A percentile compares a stretch with the other conserved stretches of the same genome.
phyloP scores from a whole-genome alignment of 495 filamentous ascomycete species.

The Talaromyces nanjingensis region DNA sequence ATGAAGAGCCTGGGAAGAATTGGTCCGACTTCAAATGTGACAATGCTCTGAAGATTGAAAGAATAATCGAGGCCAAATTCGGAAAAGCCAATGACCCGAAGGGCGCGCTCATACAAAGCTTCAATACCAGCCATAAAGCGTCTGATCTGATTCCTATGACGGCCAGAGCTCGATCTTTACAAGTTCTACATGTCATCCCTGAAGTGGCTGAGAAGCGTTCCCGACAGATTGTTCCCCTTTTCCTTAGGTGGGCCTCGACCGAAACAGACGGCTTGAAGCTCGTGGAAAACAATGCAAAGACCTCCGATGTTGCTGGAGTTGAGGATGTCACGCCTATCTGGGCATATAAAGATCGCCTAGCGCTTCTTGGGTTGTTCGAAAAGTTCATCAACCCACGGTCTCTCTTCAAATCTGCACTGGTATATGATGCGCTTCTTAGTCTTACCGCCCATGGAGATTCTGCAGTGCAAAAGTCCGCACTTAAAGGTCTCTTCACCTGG shows the following conservation, averaged over 20 bases:
- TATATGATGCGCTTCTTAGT: slow-evolving; percentile 63
- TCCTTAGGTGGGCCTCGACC: slow-evolving; percentile 65
- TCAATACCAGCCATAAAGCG: slow-evolving; percentile 28
- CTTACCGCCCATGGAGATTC: slow-evolving; percentile 80
- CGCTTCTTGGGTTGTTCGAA: slow-evolving; percentile 73
- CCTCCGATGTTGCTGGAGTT: slow-evolving; percentile 20
- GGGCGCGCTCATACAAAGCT: slow-evolving; percentile 21
- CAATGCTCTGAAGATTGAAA: slow-evolving; percentile 56
- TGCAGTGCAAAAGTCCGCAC: slow-evolving; percentile 74
- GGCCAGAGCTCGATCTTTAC: slow-evolving; percentile 69
- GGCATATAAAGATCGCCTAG: slow-evolving; percentile 68
- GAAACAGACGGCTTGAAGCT: slow-evolving; percentile 35
- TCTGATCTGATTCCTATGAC: slow-evolving; percentile 29
- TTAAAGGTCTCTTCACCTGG: slow-evolving; percentile 86
- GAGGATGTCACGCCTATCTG: slow-evolving; percentile 25
- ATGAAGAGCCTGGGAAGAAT: slow-evolving; percentile 9
- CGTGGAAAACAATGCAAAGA: slow-evolving; percentile 9
- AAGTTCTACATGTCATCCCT: slow-evolving; percentile 67
- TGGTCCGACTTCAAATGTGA: slow-evolving; percentile 70
- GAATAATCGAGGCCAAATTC: slow-evolving; percentile 28
- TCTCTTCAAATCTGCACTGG: slow-evolving; percentile 69
- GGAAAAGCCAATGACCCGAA: slow-evolving; percentile 16
- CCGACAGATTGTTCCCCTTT: slow-evolving; percentile 73
- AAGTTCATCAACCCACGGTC: slow-evolving; percentile 80
- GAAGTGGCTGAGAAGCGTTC: slow-evolving; percentile 78